Percentiles rank a stretch among this genome's conserved stretches.
Evolutionary conservation across 805 yeast genomes (phyloP).

Genomic region (Candida sithepensis): DNA sequence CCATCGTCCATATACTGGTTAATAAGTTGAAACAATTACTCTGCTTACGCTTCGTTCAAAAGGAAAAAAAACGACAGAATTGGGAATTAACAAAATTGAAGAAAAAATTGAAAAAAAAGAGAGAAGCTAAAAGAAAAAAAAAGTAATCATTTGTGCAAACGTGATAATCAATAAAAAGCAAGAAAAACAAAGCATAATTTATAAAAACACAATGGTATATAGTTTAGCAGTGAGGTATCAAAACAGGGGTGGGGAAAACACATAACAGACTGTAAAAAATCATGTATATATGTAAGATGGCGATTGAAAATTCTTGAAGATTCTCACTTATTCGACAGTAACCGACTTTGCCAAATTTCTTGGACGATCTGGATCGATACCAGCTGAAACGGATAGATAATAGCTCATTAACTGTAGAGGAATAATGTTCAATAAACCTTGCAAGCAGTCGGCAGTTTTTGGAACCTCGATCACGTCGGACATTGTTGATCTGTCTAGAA

Average conservation of each 20-base stretch:
- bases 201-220: conserved; percentile 1
- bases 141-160: neutral
- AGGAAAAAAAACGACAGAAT: neutral
- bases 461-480: conserved; percentile 86
- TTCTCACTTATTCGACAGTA: conserved; percentile 71
- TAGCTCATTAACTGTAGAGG: conserved; percentile 95
- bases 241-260: neutral
- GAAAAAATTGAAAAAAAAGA: neutral
- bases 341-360: conserved; percentile 98
- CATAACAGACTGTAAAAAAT: neutral
- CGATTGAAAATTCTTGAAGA: neutral
- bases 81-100: neutral
- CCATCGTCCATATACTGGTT: no score
- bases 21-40: no score
- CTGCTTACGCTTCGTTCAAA: neutral
- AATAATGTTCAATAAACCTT: conserved; percentile 90
- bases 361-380: conserved; percentile 97
- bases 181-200: neutral
- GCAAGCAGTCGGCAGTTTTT: conserved; percentile 93
- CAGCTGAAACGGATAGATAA: conserved; percentile 93
- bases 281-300: neutral
- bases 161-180: neutral
- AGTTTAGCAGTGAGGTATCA: neutral
- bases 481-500: conserved; percentile 51
- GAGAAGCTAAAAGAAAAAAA: neutral